A percentile compares a stretch with the other conserved stretches of the same genome.
phyloP scores from a whole-genome alignment of 23 red algal genomes.

The Agarophyton chilense region DNA sequence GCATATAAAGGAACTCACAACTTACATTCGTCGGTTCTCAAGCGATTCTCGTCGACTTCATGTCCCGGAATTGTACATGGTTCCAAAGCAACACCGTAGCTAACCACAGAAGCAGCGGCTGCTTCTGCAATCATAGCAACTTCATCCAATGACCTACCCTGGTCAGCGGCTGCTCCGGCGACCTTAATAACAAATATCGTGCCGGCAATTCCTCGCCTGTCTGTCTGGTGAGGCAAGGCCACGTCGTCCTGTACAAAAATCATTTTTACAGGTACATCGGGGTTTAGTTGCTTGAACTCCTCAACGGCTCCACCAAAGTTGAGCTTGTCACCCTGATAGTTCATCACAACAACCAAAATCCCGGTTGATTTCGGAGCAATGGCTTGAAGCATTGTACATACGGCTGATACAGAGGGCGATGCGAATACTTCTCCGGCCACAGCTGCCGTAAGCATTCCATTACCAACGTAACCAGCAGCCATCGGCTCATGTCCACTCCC shows the following conservation, averaged over 20 bases:
- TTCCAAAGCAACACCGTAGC: slow-evolving; percentile 69
- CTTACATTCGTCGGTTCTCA: slow-evolving; percentile 45
- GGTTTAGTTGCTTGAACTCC: not conserved
- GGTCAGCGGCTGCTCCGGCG: slow-evolving; percentile 73
- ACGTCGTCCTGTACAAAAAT: slow-evolving; percentile 66
- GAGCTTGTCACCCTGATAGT: slow-evolving; percentile 80
- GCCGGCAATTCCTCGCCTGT: slow-evolving; percentile 73
- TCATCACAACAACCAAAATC: slow-evolving; percentile 71
- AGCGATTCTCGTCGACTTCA: slow-evolving; percentile 16
- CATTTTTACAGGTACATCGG: slow-evolving; percentile 16
- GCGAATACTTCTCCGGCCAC: slow-evolving; percentile 73
- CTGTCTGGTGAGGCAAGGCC: slow-evolving; percentile 25
- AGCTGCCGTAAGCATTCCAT: slow-evolving; percentile 69
- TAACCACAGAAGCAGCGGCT: slow-evolving; percentile 23
- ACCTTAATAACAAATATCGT: slow-evolving; percentile 78
- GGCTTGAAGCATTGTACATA: slow-evolving; percentile 39
- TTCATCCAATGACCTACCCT: slow-evolving; percentile 51
- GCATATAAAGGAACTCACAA: not conserved
- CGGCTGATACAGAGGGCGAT: slow-evolving; percentile 36
- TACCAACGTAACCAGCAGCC: slow-evolving; percentile 70
- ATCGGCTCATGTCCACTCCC: slow-evolving; percentile 84
- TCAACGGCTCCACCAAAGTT: slow-evolving; percentile 64
- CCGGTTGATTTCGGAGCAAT: slow-evolving; percentile 54
- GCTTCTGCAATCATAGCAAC: slow-evolving; percentile 45
- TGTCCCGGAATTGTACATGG: slow-evolving; percentile 56